These are phyloP conservation scores for Eimeria necatrix DNA, from an alignment of 169 alveolate genomes.

Conservation along the genomic window DNA sequence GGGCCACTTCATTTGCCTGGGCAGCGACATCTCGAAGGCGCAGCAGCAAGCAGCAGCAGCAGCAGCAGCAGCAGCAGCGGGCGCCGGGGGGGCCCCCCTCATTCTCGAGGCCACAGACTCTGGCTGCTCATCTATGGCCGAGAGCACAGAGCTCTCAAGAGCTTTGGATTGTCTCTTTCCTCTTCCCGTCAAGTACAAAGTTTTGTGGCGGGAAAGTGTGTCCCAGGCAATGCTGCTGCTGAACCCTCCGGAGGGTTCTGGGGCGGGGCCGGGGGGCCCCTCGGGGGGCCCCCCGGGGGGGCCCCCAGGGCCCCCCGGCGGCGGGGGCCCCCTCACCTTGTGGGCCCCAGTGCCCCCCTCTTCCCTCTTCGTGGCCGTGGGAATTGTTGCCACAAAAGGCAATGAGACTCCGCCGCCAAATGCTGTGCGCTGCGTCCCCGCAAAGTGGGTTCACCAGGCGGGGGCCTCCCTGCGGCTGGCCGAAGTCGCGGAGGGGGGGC, in stretches of 20 bases:
- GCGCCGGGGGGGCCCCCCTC: background rate
- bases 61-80: constrained; percentile 42
- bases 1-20: constrained; percentile 11
- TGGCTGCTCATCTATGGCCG: constrained; percentile 18
- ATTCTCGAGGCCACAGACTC: constrained; percentile 62
- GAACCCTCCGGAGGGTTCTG: background rate
- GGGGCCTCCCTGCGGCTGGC: constrained; percentile 32
- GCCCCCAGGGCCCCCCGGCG: background rate
- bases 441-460: constrained; percentile 49
- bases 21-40: constrained; percentile 53
- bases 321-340: constrained; percentile 62
- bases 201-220: constrained; percentile 26
- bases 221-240: background rate
- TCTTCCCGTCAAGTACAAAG: constrained; percentile 39
- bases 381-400: constrained; percentile 44
- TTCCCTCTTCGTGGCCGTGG: constrained; percentile 36
- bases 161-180: constrained; percentile 50
- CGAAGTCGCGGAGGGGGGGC: constrained; percentile 15
- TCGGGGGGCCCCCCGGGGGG: background rate
- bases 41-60: constrained; percentile 41
- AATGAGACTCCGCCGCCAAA: constrained; percentile 52
- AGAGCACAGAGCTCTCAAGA: constrained; percentile 32
- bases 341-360: constrained; percentile 80
- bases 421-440: constrained; percentile 75
- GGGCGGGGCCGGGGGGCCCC: background rate